A percentile compares a stretch with the other conserved stretches of the same genome.
Conservation (phyloP, 352 stramenopile genomes). For the Phytophthora ramorum region DNA sequence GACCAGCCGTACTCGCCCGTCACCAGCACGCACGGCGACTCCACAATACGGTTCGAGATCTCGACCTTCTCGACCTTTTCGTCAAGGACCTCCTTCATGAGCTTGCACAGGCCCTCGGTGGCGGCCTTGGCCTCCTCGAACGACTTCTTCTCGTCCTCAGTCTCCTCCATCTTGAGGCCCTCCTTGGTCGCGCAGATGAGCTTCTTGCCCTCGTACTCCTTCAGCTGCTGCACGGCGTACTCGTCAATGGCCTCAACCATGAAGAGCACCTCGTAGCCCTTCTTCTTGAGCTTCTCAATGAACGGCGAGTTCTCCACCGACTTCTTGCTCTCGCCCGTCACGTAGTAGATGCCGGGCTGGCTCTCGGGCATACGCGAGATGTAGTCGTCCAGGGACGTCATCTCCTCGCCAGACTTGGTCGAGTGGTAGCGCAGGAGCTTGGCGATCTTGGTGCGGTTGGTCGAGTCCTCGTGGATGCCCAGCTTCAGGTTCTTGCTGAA, state of each 20-base stretch:
- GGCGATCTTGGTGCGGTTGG: slow-evolving; percentile 99
- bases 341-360: slow-evolving; percentile 99
- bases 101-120: slow-evolving; percentile 97
- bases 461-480: slow-evolving; percentile 99
- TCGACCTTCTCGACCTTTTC: slow-evolving; percentile 99
- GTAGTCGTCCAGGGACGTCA: slow-evolving; percentile 99
- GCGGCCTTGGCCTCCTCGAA: slow-evolving; percentile 99
- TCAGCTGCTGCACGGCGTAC: slow-evolving; percentile 99
- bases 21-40: slow-evolving; percentile 98
- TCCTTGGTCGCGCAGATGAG: slow-evolving; percentile 99
- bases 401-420: slow-evolving; percentile 98
- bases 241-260: slow-evolving; percentile 99
- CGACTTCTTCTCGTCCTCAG: slow-evolving; percentile 98
- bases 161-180: slow-evolving; percentile 96
- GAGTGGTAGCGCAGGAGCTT: slow-evolving; percentile 99
- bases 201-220: slow-evolving; percentile 99
- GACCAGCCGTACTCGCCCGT: slow-evolving; percentile 99
- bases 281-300: slow-evolving; percentile 99
- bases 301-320: slow-evolving; percentile 99
- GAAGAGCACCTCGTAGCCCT: slow-evolving; percentile 99
- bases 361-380: slow-evolving; percentile 96
- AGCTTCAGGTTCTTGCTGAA: slow-evolving; percentile 99
- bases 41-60: slow-evolving; percentile 98
- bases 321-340: slow-evolving; percentile 99
- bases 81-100: slow-evolving; percentile 99